Evolutionary conservation across 495 filamentous ascomycete genomes (phyloP).

Genomic region (Neurospora discreta): DNA sequence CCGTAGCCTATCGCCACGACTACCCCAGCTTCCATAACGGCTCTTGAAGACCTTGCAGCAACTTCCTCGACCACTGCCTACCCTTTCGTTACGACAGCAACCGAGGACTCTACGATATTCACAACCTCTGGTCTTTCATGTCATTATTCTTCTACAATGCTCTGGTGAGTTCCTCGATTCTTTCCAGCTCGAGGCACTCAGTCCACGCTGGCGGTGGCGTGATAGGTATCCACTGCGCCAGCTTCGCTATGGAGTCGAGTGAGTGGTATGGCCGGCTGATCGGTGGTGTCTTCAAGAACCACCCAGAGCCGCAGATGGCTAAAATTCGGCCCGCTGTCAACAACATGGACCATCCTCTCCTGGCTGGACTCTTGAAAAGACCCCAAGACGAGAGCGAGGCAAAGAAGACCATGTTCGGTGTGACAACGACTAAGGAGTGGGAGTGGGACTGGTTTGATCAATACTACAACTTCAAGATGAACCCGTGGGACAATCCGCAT

Average conservation of each 20-base stretch:
- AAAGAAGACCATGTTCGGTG: not conserved
- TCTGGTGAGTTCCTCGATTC: slow-evolving; percentile 25
- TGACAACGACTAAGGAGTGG: not conserved
- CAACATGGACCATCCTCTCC: slow-evolving; percentile 16
- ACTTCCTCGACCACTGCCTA: not conserved
- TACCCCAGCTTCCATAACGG: slow-evolving; percentile 22
- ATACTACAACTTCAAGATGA: slow-evolving; percentile 29
- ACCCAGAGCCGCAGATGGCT: slow-evolving; percentile 22
- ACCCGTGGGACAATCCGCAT: slow-evolving; percentile 13
- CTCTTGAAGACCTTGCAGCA: slow-evolving; percentile 15
- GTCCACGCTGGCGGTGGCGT: slow-evolving; percentile 23
- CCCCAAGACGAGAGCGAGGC: not conserved
- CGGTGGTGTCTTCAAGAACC: slow-evolving; percentile 24
- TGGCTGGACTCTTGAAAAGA: slow-evolving; percentile 7
- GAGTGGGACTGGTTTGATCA: slow-evolving; percentile 27
- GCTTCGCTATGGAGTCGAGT: slow-evolving; percentile 16
- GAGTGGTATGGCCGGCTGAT: slow-evolving; percentile 25
- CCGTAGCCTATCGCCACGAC: slow-evolving; percentile 23
- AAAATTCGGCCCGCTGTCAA: slow-evolving; percentile 8
- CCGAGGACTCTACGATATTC: slow-evolving; percentile 25
- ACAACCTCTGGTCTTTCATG: slow-evolving; percentile 13
- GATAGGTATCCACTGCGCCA: slow-evolving; percentile 29
- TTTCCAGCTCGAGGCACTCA: slow-evolving; percentile 18
- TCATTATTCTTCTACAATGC: slow-evolving; percentile 25
- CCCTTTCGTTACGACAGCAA: slow-evolving; percentile 14